Percentiles rank a stretch among this genome's conserved stretches.
Conservation (phyloP, 2,329 filamentous ascomycete genomes). For the Davidsoniella virescens region DNA sequence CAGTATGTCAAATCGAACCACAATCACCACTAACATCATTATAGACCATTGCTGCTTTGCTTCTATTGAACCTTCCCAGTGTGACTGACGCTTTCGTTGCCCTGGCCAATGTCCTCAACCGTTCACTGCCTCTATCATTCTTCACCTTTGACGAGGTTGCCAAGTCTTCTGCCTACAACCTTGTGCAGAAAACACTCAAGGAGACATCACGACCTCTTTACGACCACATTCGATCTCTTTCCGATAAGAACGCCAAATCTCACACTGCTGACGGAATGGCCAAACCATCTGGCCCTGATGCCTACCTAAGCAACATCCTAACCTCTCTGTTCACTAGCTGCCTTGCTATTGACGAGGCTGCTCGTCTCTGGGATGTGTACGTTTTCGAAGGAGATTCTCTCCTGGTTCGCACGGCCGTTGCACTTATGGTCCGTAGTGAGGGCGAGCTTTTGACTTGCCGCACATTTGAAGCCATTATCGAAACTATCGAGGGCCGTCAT, state of each 20-base stretch:
- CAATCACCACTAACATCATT: slow-evolving; percentile 14
- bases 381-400: slow-evolving; percentile 66
- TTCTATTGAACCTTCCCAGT: slow-evolving; percentile 53
- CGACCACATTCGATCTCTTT: slow-evolving; percentile 35
- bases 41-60: slow-evolving; percentile 54
- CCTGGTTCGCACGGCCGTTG: slow-evolving; percentile 54
- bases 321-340: slow-evolving; percentile 46
- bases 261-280: background rate
- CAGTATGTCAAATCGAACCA: background rate
- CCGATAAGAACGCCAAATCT: background rate
- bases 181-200: slow-evolving; percentile 49
- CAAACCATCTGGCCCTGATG: slow-evolving; percentile 22
- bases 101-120: slow-evolving; percentile 63
- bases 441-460: slow-evolving; percentile 33
- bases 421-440: slow-evolving; percentile 40
- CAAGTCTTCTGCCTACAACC: slow-evolving; percentile 50
- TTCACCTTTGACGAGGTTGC: slow-evolving; percentile 54
- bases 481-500: slow-evolving; percentile 22
- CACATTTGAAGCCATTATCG: slow-evolving; percentile 28
- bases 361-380: slow-evolving; percentile 66
- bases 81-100: slow-evolving; percentile 50
- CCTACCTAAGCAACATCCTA: slow-evolving; percentile 45
- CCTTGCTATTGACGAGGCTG: slow-evolving; percentile 52
- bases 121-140: slow-evolving; percentile 58
- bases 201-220: slow-evolving; percentile 49